Base-by-base conservation (phyloP, 2,329 filamentous ascomycete genomes). In the Dothidotthia symphoricarpi region DNA sequence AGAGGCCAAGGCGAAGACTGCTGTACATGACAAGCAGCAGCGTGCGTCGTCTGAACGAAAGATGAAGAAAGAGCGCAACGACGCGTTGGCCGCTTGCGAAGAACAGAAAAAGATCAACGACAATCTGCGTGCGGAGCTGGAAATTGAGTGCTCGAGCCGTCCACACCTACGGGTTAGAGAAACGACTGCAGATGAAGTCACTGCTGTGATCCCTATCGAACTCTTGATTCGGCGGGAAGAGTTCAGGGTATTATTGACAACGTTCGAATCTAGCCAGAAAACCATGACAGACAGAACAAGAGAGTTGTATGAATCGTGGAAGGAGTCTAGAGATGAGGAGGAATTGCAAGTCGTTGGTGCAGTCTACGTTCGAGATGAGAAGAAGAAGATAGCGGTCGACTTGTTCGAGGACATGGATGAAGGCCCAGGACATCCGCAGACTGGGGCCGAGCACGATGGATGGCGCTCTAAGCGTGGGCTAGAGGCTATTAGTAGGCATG, bases 1-100 rank as follows among this genome's bases (percentile, higher is more conserved):
- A 15, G 45, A 48, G 24, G 43, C 43, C 19, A 55, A 49, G n/a
- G 49, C 51, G 1, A 53, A 53, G 16, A 29, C 31, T 9, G 53
- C 47, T 2, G 30, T 49, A 6, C 27, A 43, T 3, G 44, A 50
- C 19, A 49, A 47, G 8, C 41, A 53, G 6, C 34, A 31, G 11
- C 49, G 43, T 10, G 22, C 43, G 6, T 13, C 36, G 4, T 43
- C 40, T n/a, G 40, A 55, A 30, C 36, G 36, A 6, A 44, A 47
- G 28, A 48, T 50, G 52, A 43, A 43, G 28, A 39, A 47, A 11
- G 44, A 50, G 22, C 38, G 41, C 11, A 47, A 53, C n/a, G 40
- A 49, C 10, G 43, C 48, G 17, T 14, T 44, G 11, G 47, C 45
- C 4, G 41, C 43, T 11, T 16, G 36, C 4, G 28, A 43, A 22